A percentile compares a stretch with the other conserved stretches of the same genome.
These are phyloP conservation scores for Buddleja alternifolia DNA, from an alignment of 257 asterid species.

Conservation along the genomic window DNA sequence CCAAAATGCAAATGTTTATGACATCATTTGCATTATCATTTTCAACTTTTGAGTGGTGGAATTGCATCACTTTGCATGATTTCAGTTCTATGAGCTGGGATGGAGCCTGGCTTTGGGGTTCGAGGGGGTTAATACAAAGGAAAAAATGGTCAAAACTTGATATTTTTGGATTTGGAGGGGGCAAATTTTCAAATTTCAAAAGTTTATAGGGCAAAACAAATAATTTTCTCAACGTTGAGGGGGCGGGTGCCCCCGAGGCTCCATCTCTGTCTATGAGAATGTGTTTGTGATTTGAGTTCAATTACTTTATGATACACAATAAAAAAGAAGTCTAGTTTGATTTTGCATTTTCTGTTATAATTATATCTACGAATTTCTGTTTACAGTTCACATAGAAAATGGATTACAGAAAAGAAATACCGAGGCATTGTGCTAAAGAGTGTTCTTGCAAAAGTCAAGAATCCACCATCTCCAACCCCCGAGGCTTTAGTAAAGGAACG, in stretches of 20 bases:
- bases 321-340: neutral
- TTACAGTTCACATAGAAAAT: constrained; percentile 35
- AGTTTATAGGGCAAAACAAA: no score
- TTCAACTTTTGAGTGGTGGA: constrained; percentile 7
- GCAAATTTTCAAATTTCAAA: no score
- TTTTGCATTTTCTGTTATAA: constrained; percentile 14
- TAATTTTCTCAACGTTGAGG: no score
- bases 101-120: no score
- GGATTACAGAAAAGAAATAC: constrained; percentile 24
- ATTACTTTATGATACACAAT: neutral
- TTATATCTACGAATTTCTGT: neutral
- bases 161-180: no score
- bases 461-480: constrained; percentile 50
- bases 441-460: constrained; percentile 54
- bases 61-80: neutral
- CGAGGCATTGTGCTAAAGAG: constrained; percentile 37
- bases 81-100: neutral
- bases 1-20: constrained; percentile 4
- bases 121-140: no score
- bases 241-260: no score
- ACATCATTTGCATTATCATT: neutral
- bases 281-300: neutral
- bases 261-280: no score
- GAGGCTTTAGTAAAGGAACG: constrained; percentile 66
- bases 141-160: no score